These are phyloP conservation scores for Rutstroemia sp. DNA, from an alignment of 2,329 filamentous ascomycete species.

Conservation along the genomic window DNA sequence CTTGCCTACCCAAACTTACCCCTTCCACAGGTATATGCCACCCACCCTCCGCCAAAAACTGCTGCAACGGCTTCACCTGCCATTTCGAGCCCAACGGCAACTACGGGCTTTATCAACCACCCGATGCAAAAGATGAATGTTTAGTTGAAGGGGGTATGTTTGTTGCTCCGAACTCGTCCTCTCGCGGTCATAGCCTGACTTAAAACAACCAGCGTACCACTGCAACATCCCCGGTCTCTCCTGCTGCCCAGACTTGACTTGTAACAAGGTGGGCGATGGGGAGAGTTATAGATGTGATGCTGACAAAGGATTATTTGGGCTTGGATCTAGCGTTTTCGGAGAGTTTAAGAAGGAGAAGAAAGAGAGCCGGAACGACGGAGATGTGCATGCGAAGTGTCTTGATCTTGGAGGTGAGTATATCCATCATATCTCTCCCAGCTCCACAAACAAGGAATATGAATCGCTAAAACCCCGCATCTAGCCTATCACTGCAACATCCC, in stretches of 20 bases:
- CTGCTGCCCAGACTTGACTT: background rate
- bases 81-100: too few relatives aligned
- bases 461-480: background rate
- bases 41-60: too few relatives aligned
- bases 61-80: too few relatives aligned
- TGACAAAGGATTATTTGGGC: background rate
- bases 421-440: background rate
- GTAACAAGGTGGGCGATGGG: background rate
- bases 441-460: background rate
- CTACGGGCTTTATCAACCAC: too few relatives aligned
- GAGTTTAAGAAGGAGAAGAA: too few relatives aligned
- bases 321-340: background rate
- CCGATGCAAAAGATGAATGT: too few relatives aligned
- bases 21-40: too few relatives aligned
- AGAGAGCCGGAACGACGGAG: background rate
- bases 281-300: background rate
- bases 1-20: too few relatives aligned
- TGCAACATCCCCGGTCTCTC: background rate
- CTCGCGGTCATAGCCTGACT: too few relatives aligned
- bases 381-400: background rate
- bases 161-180: too few relatives aligned
- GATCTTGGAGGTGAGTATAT: background rate
- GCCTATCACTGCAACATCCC: background rate
- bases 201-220: background rate
- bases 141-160: too few relatives aligned